Evolutionary conservation across 805 yeast genomes (phyloP), one percentile per base, ranked within the genome.

Genomic region (Saturnispora ahearnii): DNA sequence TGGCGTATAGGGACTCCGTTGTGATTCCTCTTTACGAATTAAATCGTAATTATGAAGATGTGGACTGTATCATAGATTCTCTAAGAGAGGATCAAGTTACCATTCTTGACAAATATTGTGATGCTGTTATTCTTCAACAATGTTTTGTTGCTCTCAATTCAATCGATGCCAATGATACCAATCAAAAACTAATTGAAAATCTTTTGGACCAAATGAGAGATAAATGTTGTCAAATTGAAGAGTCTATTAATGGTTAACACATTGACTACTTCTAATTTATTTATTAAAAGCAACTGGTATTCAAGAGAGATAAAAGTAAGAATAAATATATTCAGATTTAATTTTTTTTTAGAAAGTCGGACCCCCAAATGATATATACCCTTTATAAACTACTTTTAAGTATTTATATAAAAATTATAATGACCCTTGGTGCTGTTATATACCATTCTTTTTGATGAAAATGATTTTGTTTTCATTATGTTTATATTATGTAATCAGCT

Each of bases 71-170:
- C 3, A 58, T 55, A 18, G 38, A 57, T n/a, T 62, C 21, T 5
- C n/a, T 37, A 15, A 50, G 44, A 36, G 49, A 26, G 8, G 36
- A 45, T 2, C 40, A 44, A 26, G 30, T 8, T 5, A 28, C 22
- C 21, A 22, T 12, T 30, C 32, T 40, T 30, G 47, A 43, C 11
- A 49, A 46, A 33, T 29, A 53, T 24, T 56, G 46, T 26, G 53
- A 53, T 12, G 62, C 56, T 3, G 51, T 50, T 29, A 12, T 44
- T 8, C 60, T 84, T 30, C 62, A 81, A 10, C 87, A 81, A 57
- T 84, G 91, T 57, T 74, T 82, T 54, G 79, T 84, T 7, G 68
- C 79, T 29, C 60, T 84, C 30, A 72, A 74, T 21, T 70, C 79
- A 1, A 71, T 80, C 3, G 75, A 74, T 42, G 72, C 81, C 0